Base-by-base conservation (phyloP, 1,284 basidiomycete genomes). In the Cryptococcus amylolentus region DNA sequence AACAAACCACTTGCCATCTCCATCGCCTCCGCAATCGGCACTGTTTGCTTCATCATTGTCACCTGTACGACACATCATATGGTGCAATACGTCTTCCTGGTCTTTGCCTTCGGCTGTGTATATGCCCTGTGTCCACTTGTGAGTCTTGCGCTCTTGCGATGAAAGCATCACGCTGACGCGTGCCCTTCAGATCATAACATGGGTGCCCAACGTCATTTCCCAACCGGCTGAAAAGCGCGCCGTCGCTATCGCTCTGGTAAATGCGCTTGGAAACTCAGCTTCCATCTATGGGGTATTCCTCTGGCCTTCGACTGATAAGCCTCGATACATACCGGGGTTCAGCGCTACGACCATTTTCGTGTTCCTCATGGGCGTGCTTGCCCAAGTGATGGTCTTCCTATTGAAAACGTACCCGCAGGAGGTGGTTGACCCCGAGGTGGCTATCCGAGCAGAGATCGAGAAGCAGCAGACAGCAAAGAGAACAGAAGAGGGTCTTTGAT, bases 261-360 rank as follows among this genome's bases (percentile, higher is more conserved):
- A 78, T 55, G 70, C 70, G 9, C 61, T 75, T 35, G 72, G 72
- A 18, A 75, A 75, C 56, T 65, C 61, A 12, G 72, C 72, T 3
- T 72, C 75, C 7, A 80, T 80, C 65, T 80, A 80, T 60, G 79
- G 79, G 49, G 75, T 77, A 27, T 80, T 81, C 73, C 71, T 81
- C 12, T 80, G 79, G 79, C 79, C 79, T 12, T 53, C 64, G 7
- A 71, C 59, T 14, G 75, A 78, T 46, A 72, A 70, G 16, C 79
- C 79, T 1, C 65, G 77, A 38, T 80, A 78, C 62, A 73, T 77
- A 41, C 77, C 76, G 39, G 79, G 79, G 2, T 80, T 79, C 64
- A 67, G 75, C 10, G 75, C 75, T 4, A 77, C 77, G 1, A 72
- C 78, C 42, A 64, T 75, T 23, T 75, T 65, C 53, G 72, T 79